These are phyloP conservation scores for Penicillium egyptiacum DNA, from an alignment of 495 filamentous ascomycete species.

Conservation along the genomic window DNA sequence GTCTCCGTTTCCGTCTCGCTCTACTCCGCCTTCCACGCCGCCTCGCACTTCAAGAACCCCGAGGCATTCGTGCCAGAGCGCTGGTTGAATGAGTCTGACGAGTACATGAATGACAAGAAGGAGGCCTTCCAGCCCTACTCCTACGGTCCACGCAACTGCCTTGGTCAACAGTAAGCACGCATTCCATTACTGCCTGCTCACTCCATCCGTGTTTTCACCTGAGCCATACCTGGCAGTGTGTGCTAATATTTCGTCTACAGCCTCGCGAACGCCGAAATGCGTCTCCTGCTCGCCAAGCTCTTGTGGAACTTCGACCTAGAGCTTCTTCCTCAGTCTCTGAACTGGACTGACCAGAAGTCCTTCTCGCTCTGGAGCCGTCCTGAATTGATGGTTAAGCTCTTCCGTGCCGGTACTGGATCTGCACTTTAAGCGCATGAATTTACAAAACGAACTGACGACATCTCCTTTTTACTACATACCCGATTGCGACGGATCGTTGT, in stretches of 20 bases:
- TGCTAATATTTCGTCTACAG: conserved; percentile 15
- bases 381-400: conserved; percentile 15
- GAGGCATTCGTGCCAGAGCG: conserved; percentile 47
- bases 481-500: neutral
- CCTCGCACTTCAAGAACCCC: conserved; percentile 40
- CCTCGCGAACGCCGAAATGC: conserved; percentile 55
- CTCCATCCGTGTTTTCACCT: neutral
- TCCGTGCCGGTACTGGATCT: neutral
- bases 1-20: conserved; percentile 41
- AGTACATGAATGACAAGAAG: conserved; percentile 23
- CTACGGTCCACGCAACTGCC: conserved; percentile 40
- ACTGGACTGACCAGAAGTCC: conserved; percentile 43
- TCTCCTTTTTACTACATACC: neutral
- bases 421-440: neutral
- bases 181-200: neutral
- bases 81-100: conserved; percentile 36
- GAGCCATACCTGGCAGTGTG: neutral
- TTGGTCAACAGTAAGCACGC: conserved; percentile 36
- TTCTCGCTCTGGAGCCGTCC: conserved; percentile 38
- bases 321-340: conserved; percentile 28
- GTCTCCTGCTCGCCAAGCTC: conserved; percentile 50
- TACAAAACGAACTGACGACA: neutral
- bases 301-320: conserved; percentile 55
- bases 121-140: conserved; percentile 42
- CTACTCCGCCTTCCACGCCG: conserved; percentile 39